Evolutionary conservation across 2,329 filamentous ascomycete species (phyloP).

Genomic region (Aspergillus fructus): DNA sequence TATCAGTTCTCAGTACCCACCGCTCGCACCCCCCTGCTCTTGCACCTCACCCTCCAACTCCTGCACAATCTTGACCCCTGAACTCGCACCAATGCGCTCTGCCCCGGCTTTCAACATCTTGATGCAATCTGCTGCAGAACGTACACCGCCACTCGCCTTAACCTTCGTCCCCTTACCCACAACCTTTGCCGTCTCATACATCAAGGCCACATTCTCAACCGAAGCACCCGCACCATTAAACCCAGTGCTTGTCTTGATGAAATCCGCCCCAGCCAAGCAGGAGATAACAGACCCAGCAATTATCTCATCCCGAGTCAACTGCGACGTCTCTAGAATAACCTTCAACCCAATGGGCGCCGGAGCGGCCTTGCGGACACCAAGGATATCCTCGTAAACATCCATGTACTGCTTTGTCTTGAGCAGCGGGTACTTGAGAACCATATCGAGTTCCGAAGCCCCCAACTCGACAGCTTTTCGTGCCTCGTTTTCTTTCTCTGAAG

Average conservation of each 20-base stretch:
- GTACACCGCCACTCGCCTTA: constrained; percentile 60
- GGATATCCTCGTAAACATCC: constrained; percentile 54
- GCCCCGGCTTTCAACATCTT: constrained; percentile 59
- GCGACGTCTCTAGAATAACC: constrained; percentile 60
- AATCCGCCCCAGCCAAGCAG: constrained; percentile 55
- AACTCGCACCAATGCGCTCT: constrained; percentile 56
- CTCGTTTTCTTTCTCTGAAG: constrained; percentile 53
- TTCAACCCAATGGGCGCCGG: constrained; percentile 49
- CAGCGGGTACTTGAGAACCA: constrained; percentile 57
- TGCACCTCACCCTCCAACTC: constrained; percentile 29
- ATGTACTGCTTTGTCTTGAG: constrained; percentile 48
- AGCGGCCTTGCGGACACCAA: constrained; percentile 50
- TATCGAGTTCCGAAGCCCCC: constrained; percentile 58
- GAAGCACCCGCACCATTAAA: constrained; percentile 57
- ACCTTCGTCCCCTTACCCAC: constrained; percentile 49
- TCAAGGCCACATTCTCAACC: constrained; percentile 53
- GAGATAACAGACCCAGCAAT: constrained; percentile 55
- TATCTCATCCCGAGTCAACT: constrained; percentile 50
- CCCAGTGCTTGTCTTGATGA: constrained; percentile 61
- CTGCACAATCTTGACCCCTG: constrained; percentile 56
- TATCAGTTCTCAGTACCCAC: neutral
- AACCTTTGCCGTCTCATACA: constrained; percentile 50
- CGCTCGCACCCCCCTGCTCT: constrained; percentile 4
- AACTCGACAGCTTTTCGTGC: constrained; percentile 48
- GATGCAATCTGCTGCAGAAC: constrained; percentile 50